Base-by-base conservation (phyloP, 75 land plant species). In the Sequoiadendron giganteum region DNA sequence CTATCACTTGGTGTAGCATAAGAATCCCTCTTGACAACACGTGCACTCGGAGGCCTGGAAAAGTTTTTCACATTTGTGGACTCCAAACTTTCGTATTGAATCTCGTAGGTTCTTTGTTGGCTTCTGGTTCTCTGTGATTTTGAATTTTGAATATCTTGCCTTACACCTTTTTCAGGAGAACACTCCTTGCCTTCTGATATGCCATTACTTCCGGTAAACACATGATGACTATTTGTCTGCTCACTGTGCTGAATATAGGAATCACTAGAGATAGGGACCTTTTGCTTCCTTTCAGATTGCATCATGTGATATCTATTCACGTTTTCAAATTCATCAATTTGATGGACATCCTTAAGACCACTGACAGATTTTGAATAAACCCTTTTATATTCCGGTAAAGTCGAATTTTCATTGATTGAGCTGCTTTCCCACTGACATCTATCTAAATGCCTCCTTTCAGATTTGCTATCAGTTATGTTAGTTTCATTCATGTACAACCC, bases 381-480 rank as follows among this genome's bases (percentile, higher is more conserved):
- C 48, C 30, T 82, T 82, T 28, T 82, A 30, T 47, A 11, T 82
- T 82, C 84, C n/a, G 21, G 84, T 82, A 42, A 82, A 3, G n/a
- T 45, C 47, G 52, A 82, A 47, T n/a, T 82, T 25, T 25, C 84
- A 82, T 73, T 73, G 38, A 30, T 10, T 34, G 77, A 34, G 77
- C 36, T 34, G 34, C 77, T 32, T 13, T 73, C 38, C 38, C 77
- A 30, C 8, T 25, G 15, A 28, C 14, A 10, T 13, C 52, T 47
- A 82, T 82, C 84, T 47, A 82, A 82, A 43, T 47, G 34, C 32
- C 52, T 82, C 49, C 84, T 82, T 82, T 82, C 84, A 82, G 30
- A 47, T 47, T 82, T 45, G 84, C 84, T 47, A 47, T 14, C 54
- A 82, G 84, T 47, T n/a, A 45, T 82, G 52, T 82, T 11, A 13